Evolutionary conservation across 1,139 yeast genomes (phyloP).

Genomic region (Yamadazyma trypodendri): DNA sequence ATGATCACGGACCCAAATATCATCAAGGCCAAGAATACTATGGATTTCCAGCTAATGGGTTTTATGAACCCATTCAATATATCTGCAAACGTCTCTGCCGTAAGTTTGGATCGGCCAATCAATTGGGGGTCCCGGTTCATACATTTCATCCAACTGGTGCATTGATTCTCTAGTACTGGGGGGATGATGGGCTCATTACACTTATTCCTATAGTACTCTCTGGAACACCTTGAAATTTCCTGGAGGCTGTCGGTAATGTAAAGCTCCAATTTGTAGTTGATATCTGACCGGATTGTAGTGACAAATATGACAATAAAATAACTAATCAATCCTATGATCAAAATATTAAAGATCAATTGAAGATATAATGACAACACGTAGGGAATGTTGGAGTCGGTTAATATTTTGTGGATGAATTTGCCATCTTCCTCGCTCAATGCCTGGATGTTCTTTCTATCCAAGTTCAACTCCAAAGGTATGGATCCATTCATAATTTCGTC

Average conservation of each 20-base stretch:
- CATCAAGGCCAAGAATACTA: slow-evolving; percentile 37
- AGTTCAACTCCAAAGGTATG: slow-evolving; percentile 3
- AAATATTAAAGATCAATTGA: slow-evolving; percentile 65
- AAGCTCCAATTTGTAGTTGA: slow-evolving; percentile 64
- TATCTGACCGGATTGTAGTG: slow-evolving; percentile 65
- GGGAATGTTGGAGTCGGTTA: slow-evolving; percentile 40
- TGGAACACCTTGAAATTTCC: slow-evolving; percentile 69
- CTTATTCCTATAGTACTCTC: slow-evolving; percentile 68
- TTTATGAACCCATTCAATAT: slow-evolving; percentile 74
- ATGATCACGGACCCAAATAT: slow-evolving; percentile 22
- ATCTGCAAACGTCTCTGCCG: slow-evolving; percentile 82
- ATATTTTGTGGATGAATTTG: slow-evolving; percentile 7
- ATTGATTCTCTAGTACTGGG: slow-evolving; percentile 74
- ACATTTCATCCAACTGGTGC: slow-evolving; percentile 77
- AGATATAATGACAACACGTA: slow-evolving; percentile 68
- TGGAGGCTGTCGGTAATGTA: slow-evolving; percentile 59
- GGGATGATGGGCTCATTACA: slow-evolving; percentile 52
- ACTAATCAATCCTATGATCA: slow-evolving; percentile 54
- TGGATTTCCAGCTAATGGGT: slow-evolving; percentile 75
- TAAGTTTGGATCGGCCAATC: slow-evolving; percentile 72
- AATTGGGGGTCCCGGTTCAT: slow-evolving; percentile 82
- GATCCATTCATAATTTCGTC: slow-evolving; percentile 8
- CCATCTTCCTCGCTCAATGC: slow-evolving; percentile 6
- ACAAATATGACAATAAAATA: slow-evolving; percentile 56
- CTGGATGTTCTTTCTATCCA: slow-evolving; percentile 5